These are phyloP conservation scores for Rhipidocladum racemiflorum DNA, from an alignment of 176 grass and related monocot species.

Conservation along the genomic window DNA sequence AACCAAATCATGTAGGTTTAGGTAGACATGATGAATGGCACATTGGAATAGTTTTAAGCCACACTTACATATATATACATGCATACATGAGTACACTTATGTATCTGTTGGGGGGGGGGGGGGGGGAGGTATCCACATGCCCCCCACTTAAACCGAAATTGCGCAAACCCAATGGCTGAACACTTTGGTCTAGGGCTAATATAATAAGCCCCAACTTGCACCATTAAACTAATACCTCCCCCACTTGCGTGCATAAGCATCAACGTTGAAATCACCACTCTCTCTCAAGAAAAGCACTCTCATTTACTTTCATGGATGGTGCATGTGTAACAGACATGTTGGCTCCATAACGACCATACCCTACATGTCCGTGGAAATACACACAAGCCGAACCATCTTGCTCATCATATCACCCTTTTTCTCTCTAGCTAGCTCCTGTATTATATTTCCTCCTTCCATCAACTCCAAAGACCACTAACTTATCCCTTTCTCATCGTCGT, in stretches of 20 bases:
- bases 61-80: constrained; percentile 1
- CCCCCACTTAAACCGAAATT: constrained; percentile 26
- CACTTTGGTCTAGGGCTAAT: constrained; percentile 39
- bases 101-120: no score
- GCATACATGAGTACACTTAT: not conserved
- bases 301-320: not conserved
- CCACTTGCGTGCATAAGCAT: constrained; percentile 60
- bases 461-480: constrained; percentile 46
- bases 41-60: constrained; percentile 37
- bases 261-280: constrained; percentile 33
- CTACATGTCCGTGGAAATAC: not conserved
- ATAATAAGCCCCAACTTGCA: constrained; percentile 46
- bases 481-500: constrained; percentile 32
- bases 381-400: not conserved
- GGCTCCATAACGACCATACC: not conserved
- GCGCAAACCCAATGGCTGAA: constrained; percentile 27
- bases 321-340: not conserved
- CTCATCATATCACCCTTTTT: not conserved
- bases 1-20: constrained; percentile 42
- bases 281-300: constrained; percentile 35
- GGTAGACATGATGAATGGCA: constrained; percentile 15
- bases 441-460: constrained; percentile 44
- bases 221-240: constrained; percentile 34
- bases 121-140: no score
- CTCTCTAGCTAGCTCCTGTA: constrained; percentile 25